A percentile compares a stretch with the other conserved stretches of the same genome.
These are phyloP conservation scores for Peniophora sp. DNA, from an alignment of 1,284 basidiomycete genomes.

Conservation along the genomic window DNA sequence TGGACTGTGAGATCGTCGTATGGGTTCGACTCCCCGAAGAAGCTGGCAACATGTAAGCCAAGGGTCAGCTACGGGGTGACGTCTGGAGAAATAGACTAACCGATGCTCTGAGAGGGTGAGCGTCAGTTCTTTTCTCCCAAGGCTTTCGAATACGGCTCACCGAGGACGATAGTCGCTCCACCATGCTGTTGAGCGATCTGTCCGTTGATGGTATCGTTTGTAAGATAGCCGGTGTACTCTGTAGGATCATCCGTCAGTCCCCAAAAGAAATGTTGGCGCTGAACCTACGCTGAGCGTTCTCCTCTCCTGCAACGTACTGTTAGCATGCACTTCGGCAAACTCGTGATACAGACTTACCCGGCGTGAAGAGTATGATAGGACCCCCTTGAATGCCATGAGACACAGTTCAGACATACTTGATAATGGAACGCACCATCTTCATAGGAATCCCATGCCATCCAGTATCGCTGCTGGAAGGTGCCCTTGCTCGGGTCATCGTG, in stretches of 20 bases:
- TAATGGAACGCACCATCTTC: constrained; percentile 30
- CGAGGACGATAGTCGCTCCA: constrained; percentile 54
- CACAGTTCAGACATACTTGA: background rate
- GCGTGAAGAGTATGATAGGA: constrained; percentile 55
- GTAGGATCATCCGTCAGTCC: constrained; percentile 1
- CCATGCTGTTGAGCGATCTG: constrained; percentile 59
- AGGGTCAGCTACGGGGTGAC: no score
- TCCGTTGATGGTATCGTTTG: constrained; percentile 58
- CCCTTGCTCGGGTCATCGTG: constrained; percentile 62
- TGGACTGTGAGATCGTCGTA: constrained; percentile 50
- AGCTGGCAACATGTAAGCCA: no score
- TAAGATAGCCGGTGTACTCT: constrained; percentile 53
- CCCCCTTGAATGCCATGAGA: constrained; percentile 41
- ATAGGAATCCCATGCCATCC: constrained; percentile 59
- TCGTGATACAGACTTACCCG: constrained; percentile 26
- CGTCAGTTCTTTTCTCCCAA: no score
- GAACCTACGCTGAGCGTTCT: constrained; percentile 18
- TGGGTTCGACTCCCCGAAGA: constrained; percentile 49
- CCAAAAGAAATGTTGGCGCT: constrained; percentile 2
- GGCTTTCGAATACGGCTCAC: constrained; percentile 32
- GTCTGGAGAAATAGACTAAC: no score
- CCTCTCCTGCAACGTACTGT: constrained; percentile 35
- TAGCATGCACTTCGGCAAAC: constrained; percentile 28
- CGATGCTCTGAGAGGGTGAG: no score
- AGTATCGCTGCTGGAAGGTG: constrained; percentile 72